A percentile compares a stretch with the other conserved stretches of the same genome.
Evolutionary conservation across 2,329 filamentous ascomycete genomes (phyloP).

Genomic region (Epicoccum sorghinum): DNA sequence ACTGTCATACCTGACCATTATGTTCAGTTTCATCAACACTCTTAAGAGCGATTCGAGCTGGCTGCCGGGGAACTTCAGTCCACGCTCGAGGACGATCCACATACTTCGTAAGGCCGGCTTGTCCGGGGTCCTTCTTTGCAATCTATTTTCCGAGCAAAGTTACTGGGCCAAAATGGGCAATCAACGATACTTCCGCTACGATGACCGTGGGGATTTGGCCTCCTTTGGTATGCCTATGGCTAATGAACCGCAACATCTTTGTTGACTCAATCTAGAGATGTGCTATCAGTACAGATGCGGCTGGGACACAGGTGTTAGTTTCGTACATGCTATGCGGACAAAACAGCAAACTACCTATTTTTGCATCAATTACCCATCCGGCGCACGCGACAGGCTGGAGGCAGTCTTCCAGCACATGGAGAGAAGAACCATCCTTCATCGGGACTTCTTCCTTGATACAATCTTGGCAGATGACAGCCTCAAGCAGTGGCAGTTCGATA

Average conservation of each 20-base stretch:
- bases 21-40: constrained; percentile 4
- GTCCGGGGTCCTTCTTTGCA: not conserved
- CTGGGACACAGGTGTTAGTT: constrained; percentile 27
- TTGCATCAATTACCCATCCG: constrained; percentile 7
- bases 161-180: constrained; percentile 36
- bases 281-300: constrained; percentile 31
- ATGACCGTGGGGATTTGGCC: not conserved
- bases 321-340: constrained; percentile 25
- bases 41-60: not conserved
- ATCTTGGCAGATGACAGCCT: constrained; percentile 27
- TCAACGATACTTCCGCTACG: constrained; percentile 15
- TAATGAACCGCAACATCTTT: no score
- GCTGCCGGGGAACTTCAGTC: not conserved
- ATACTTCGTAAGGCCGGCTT: not conserved
- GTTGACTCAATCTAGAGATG: constrained; percentile 10
- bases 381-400: not conserved
- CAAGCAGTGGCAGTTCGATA: constrained; percentile 27
- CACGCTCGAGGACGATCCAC: not conserved
- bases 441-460: constrained; percentile 29
- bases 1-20: no score
- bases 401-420: not conserved
- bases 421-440: constrained; percentile 15
- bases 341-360: constrained; percentile 6
- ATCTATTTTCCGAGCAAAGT: constrained; percentile 22
- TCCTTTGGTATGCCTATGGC: not conserved